Base-by-base conservation (phyloP, 805 yeast species). In the Wickerhamiella alocasiicola region DNA sequence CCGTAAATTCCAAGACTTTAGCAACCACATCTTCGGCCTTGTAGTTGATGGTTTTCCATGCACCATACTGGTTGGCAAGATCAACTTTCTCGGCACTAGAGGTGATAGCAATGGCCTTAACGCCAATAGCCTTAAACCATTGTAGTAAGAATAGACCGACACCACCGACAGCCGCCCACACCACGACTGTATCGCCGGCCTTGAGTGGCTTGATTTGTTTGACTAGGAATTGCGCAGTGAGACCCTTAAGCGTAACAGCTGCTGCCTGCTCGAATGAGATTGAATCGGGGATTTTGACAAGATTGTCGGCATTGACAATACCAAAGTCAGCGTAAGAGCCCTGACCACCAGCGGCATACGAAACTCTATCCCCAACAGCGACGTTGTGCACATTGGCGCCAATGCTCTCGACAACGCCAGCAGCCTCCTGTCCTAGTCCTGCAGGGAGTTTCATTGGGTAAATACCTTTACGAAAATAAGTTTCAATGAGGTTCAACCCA, bases 131-230 rank as follows among this genome's bases (percentile, higher is more conserved):
- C 23, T 66, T 58, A 37, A 79, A 60, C 59, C 85, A 62, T 57
- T 85, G 95, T 37, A 68, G 65, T 41, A 84, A 62, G 15, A 82
- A 49, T 39, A 72, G 68, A 4, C 97, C 97, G 38, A 82, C 88
- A 43, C 96, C 95, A 34, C 96, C 97, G 2, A 96, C 95, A 6
- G 95, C 95, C 3, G 96, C 96, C 64, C 85, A 83, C 19, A 83
- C 76, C 35, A 87, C 66, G 32, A 81, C 70, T 49, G 61, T 69
- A 44, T 88, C 95, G 40, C 75, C 87, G 55, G 70, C 64, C 50
- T 81, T 56, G 29, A 82, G 80, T 1, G 66, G 53, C 54, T 81
- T 74, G 2, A 91, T 72, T 46, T 81, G 84, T 27, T 67, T 62
- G 35, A 74, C 62, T 44, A 87, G 74, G 1, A 88, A 71, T 51